phyloP scores from a whole-genome alignment of 2,329 filamentous ascomycete species.

The Dothideomycetes sp. region DNA sequence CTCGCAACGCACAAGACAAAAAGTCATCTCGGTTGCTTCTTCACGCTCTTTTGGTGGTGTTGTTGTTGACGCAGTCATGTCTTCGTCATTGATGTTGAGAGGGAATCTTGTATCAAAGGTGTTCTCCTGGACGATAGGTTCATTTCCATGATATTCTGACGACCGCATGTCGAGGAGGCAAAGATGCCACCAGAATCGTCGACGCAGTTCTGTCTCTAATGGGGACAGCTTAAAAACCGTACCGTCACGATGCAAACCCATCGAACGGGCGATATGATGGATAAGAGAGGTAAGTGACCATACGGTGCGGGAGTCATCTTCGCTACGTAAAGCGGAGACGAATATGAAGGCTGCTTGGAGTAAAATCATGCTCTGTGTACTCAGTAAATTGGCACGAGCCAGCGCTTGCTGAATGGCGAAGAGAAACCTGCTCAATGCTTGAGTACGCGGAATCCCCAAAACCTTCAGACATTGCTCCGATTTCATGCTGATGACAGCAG shows the following conservation, averaged over 20 bases:
- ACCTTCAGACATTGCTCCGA: slow-evolving; percentile 33
- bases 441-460: slow-evolving; percentile 39
- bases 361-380: slow-evolving; percentile 47
- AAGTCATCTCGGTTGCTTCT: no score
- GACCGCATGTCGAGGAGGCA: slow-evolving; percentile 45
- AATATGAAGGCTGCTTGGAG: slow-evolving; percentile 51
- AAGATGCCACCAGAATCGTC: slow-evolving; percentile 48
- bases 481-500: slow-evolving; percentile 40
- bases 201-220: slow-evolving; percentile 47
- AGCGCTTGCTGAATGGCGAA: slow-evolving; percentile 51
- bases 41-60: no score
- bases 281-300: slow-evolving; percentile 47
- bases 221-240: slow-evolving; percentile 40
- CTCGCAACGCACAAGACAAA: no score
- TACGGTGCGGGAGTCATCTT: slow-evolving; percentile 32
- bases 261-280: slow-evolving; percentile 44
- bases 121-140: slow-evolving; percentile 43
- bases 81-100: slow-evolving; percentile 42
- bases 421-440: slow-evolving; percentile 42
- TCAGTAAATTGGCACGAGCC: slow-evolving; percentile 48
- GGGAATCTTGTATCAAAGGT: slow-evolving; percentile 48
- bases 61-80: no score
- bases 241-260: slow-evolving; percentile 48
- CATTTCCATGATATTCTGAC: slow-evolving; percentile 49
- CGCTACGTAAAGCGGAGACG: slow-evolving; percentile 41